Evolutionary conservation across 208 protist species (phyloP).

Genomic region (Crithidia thermophila): DNA sequence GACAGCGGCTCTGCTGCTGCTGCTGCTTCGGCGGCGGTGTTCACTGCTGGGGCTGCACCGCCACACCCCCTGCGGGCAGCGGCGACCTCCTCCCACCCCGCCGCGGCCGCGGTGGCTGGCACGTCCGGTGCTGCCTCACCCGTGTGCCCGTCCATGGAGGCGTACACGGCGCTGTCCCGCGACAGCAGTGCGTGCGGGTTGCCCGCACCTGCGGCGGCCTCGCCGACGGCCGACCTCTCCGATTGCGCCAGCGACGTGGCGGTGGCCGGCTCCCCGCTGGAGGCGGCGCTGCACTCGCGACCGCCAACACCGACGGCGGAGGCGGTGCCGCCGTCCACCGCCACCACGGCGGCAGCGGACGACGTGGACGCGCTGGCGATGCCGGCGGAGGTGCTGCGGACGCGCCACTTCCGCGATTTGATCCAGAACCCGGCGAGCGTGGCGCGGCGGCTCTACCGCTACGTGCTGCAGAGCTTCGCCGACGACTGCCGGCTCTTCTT

Average conservation of each 20-base stretch:
- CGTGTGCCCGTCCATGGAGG: constrained; percentile 33
- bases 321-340: background rate
- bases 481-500: constrained; percentile 75
- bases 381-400: constrained; percentile 36
- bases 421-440: constrained; percentile 54
- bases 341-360: background rate
- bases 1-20: background rate
- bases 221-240: background rate
- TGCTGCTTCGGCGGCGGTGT: background rate
- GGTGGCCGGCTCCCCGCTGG: constrained; percentile 7
- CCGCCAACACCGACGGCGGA: background rate
- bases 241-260: constrained; percentile 4
- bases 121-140: background rate
- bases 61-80: background rate
- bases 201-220: background rate
- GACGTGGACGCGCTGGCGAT: background rate
- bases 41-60: background rate
- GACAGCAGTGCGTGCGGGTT: background rate
- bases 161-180: constrained; percentile 11
- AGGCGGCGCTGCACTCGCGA: constrained; percentile 1
- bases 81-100: background rate
- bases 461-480: constrained; percentile 64
- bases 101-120: background rate
- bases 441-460: constrained; percentile 62
- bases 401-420: constrained; percentile 69